Conservation (phyloP, 2,329 filamentous ascomycete genomes). For the Aspergillus sp. region DNA sequence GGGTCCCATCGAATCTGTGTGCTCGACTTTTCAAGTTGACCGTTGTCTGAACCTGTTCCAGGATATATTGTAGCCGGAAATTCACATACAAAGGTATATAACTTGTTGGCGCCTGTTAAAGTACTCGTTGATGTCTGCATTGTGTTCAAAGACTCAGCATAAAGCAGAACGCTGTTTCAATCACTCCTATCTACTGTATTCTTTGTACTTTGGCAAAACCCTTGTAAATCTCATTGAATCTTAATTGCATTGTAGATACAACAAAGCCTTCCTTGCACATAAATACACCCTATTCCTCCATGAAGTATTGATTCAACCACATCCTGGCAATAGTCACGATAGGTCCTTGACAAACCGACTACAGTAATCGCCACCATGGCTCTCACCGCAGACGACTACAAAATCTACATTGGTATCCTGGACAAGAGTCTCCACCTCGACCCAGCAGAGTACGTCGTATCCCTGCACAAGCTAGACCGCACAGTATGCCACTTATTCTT, state of each 20-base stretch:
- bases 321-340: background rate
- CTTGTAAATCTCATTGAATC: too few relatives aligned
- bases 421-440: background rate
- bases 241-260: too few relatives aligned
- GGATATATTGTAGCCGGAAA: background rate
- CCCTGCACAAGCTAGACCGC: background rate
- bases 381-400: background rate
- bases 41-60: background rate
- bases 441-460: background rate
- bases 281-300: background rate
- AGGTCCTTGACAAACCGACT: background rate
- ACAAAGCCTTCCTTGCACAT: too few relatives aligned
- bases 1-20: background rate
- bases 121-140: background rate
- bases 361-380: background rate
- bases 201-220: too few relatives aligned
- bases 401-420: background rate
- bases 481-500: background rate
- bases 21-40: slow-evolving; percentile 14
- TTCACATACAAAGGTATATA: too few relatives aligned
- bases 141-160: background rate
- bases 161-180: too few relatives aligned
- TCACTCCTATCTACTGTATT: too few relatives aligned
- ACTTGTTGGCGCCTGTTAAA: too few relatives aligned
- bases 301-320: too few relatives aligned